Evolutionary conservation across 176 grass and related monocot species (phyloP).

Genomic region (Oryza officinalis): DNA sequence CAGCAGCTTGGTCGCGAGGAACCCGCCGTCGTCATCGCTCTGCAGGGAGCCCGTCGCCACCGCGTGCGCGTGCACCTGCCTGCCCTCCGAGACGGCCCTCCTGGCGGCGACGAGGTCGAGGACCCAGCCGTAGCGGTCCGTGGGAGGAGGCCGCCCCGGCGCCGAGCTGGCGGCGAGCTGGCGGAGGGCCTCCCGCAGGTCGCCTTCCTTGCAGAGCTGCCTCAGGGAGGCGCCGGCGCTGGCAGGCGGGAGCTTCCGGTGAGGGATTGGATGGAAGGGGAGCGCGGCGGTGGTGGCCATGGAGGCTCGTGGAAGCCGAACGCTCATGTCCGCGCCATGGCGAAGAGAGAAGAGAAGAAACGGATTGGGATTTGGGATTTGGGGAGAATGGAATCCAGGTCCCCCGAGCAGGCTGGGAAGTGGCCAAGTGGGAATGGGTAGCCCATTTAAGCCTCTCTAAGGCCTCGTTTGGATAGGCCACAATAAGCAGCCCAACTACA

Average conservation of each 20-base stretch:
- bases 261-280: conserved; percentile 1
- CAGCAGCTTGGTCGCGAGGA: conserved; percentile 76
- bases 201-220: conserved; percentile 62
- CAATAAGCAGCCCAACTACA: too few species aligned
- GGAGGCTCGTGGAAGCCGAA: conserved; percentile 31
- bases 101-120: conserved; percentile 68
- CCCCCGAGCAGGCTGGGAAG: neutral
- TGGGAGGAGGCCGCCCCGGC: conserved; percentile 37
- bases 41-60: conserved; percentile 39
- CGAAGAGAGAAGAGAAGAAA: neutral
- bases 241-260: neutral
- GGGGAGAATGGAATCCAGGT: too few species aligned
- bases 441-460: neutral
- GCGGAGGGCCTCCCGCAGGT: conserved; percentile 56
- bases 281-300: conserved; percentile 27
- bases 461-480: neutral
- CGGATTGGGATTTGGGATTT: neutral
- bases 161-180: conserved; percentile 33
- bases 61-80: conserved; percentile 66
- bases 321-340: conserved; percentile 34
- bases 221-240: conserved; percentile 18
- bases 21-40: conserved; percentile 38
- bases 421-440: neutral
- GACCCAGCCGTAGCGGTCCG: conserved; percentile 61
- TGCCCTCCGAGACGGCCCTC: conserved; percentile 48